Base-by-base conservation (phyloP, 176 grass and related monocot species). In the Zoysia japonica region DNA sequence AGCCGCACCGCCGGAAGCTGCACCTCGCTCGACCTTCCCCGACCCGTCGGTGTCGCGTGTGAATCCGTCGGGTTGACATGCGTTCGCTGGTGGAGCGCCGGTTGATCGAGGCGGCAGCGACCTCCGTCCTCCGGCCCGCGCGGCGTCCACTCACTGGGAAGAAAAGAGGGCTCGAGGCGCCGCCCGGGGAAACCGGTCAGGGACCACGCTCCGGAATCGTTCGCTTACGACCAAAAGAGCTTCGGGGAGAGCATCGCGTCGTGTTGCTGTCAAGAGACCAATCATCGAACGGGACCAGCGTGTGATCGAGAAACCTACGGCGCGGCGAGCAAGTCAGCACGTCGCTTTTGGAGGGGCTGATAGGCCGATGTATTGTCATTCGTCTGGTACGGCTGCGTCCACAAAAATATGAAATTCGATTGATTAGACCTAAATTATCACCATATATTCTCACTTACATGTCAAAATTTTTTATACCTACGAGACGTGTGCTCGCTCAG, bases 31-130 rank as follows among this genome's bases (percentile, higher is more conserved):
- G 5, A 6, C 19, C 36, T 4, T 36, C 20, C 10, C 59, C 12
- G 35, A 38, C 35, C 61, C 35, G 1, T 11, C 7, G 2, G 57
- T 19, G 59, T 20, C 61, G 10, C 3, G 28, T 64, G 35, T 64
- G 12, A 42, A 65, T 41, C 38, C 12, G 16, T 13, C 9, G 38
- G 62, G 35, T 38, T 36, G 61, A 14, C 20, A 15, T 44, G 64
- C 39, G 17, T 46, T 68, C 11, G 65, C 65, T 46, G 16, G 66
- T 47, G 66, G 66, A 68, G 66, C 66, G 43, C 66, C 42, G 43
- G 9, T 28, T 28, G 28, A 28, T 28, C 20, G 59, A 60, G 6
- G 40, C 56, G 5, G n/a, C 37, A 15, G 63, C 5, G 12, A 65
- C 3, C 3, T 19, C 38, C 38, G 61, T 1, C 38, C 63, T 19